These are phyloP conservation scores for Aspergillus fischeri DNA, from an alignment of 2,329 filamentous ascomycete genomes.

Conservation along the genomic window DNA sequence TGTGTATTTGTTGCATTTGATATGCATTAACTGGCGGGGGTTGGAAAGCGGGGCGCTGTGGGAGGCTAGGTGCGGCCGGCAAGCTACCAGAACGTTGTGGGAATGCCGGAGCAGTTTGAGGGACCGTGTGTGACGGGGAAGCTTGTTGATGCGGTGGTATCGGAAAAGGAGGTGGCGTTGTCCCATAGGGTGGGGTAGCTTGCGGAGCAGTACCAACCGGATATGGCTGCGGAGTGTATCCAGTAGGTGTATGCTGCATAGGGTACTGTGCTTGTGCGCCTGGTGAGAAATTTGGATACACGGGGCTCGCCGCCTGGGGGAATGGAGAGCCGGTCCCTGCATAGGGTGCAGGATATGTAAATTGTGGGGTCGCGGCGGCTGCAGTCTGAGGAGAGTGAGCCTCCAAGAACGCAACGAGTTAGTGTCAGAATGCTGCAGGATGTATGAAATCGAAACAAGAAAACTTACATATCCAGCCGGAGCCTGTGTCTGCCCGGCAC, in stretches of 20 bases:
- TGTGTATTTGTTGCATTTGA: conserved; percentile 57
- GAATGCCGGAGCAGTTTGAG: conserved; percentile 32
- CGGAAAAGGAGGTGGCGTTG: conserved; percentile 40
- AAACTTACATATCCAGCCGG: conserved; percentile 57
- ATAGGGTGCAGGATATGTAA: conserved; percentile 38
- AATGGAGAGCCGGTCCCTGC: conserved; percentile 40
- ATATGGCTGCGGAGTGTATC: conserved; percentile 30
- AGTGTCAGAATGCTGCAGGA: conserved; percentile 7
- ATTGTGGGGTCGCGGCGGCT: conserved; percentile 31
- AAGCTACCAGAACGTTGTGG: conserved; percentile 52
- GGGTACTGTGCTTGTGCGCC: conserved; percentile 32
- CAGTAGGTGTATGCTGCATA: conserved; percentile 15
- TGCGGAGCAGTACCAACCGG: conserved; percentile 21
- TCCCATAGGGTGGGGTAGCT: conserved; percentile 35
- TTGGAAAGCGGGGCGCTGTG: conserved; percentile 57
- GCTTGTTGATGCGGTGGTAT: conserved; percentile 39
- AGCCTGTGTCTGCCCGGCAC: conserved; percentile 46
- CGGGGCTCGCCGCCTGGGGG: conserved; percentile 39
- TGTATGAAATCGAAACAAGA: conserved; percentile 1
- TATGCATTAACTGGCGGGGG: conserved; percentile 51
- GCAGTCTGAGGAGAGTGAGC: conserved; percentile 42
- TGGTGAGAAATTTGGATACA: conserved; percentile 35
- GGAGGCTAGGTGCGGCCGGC: conserved; percentile 54
- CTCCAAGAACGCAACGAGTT: conserved; percentile 12
- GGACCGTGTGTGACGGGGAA: conserved; percentile 41